Base-by-base conservation (phyloP, 1,139 yeast genomes). In the Debaryomyces udenii region DNA sequence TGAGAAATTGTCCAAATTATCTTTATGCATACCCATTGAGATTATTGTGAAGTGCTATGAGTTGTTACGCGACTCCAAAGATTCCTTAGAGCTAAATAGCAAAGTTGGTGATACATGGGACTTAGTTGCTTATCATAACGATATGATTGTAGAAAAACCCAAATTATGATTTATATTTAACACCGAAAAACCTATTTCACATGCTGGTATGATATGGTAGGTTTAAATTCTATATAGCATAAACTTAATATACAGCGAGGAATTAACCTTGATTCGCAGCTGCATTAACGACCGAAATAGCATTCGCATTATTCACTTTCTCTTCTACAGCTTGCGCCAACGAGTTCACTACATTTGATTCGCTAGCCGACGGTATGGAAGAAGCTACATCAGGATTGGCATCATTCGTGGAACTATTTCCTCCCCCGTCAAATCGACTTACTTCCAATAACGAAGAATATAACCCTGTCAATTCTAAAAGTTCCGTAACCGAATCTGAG, bases 361-460 rank as follows among this genome's bases (percentile, higher is more conserved):
- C 58, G 22, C 50, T 56, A 4, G 47, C 44, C 1, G 50, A 31
- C 1, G 56, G 45, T 32, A 54, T 43, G 9, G 51, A 45, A 11
- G 37, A 30, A 18, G 24, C 36, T 10, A 39, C 16, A 13, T 43
- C 47, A 14, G 31, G 42, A 13, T 32, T 35, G 11, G 27, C 34
- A 15, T 30, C 44, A n/a, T 30, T 30, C 7, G 41, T 26, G 4
- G 46, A 7, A 9, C 37, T 34, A 13, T 39, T 40, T 17, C 37
- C 41, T 9, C 37, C 32, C 7, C 43, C 44, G 22, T 61, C 69
- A 33, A 51, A 64, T 14, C 70, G 53, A 39, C 76, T 66, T 1
- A 75, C 80, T 46, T 76, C 80, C 37, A 77, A 50, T 38, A 77
- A 58, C 0, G 80, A 67, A 22, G 70, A 56, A 53, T 76, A 78